Conservation (phyloP, 1,284 basidiomycete genomes). For the Apiotrichum porosum region DNA sequence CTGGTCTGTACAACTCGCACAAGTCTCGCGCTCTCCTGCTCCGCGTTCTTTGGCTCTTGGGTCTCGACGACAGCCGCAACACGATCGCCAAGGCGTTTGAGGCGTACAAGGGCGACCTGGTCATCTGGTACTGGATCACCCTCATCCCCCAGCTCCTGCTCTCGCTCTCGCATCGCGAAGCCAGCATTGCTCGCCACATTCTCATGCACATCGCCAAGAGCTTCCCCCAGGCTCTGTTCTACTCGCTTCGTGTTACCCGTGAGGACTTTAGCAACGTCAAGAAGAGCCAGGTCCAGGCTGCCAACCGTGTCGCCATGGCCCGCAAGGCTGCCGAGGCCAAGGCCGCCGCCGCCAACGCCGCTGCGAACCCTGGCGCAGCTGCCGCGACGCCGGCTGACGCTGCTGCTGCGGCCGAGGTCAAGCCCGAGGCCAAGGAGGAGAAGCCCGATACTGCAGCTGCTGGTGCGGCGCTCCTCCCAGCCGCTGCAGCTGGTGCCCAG, state of each 20-base stretch:
- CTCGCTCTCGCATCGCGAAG: constrained; percentile 85
- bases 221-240: constrained; percentile 97
- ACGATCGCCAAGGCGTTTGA: constrained; percentile 85
- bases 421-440: constrained; percentile 19
- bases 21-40: constrained; percentile 90
- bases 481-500: constrained; percentile 10
- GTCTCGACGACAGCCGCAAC: constrained; percentile 73
- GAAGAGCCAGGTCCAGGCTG: constrained; percentile 30
- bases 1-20: constrained; percentile 88
- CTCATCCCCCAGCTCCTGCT: constrained; percentile 93
- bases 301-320: constrained; percentile 13
- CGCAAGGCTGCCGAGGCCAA: constrained; percentile 31
- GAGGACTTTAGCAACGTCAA: constrained; percentile 68
- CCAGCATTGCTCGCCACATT: constrained; percentile 85
- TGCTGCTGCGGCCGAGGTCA: constrained; percentile 34
- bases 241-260: constrained; percentile 82
- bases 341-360: constrained; percentile 48
- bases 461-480: background rate
- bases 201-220: constrained; percentile 85
- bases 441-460: constrained; percentile 18
- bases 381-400: constrained; percentile 49
- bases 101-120: constrained; percentile 91
- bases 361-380: constrained; percentile 32
- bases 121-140: constrained; percentile 99
- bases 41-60: constrained; percentile 93